phyloP scores from a whole-genome alignment of 495 filamentous ascomycete genomes.

The Lepraria neglecta region DNA sequence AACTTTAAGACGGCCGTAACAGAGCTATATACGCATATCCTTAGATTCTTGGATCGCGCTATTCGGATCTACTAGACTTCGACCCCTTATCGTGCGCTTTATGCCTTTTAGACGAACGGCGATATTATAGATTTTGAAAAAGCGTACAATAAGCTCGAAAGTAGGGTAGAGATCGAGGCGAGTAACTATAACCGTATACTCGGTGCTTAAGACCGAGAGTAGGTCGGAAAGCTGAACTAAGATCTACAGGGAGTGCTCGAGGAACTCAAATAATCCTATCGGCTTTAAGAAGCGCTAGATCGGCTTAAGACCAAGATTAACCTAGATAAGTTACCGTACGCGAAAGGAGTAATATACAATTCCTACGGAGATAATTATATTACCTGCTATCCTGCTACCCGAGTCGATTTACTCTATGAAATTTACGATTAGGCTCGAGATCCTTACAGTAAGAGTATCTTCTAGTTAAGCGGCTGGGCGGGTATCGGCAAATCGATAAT shows the following conservation, averaged over 20 bases:
- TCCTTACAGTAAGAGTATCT: constrained; percentile 9
- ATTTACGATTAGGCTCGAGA: constrained; percentile 8
- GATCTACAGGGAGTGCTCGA: not conserved
- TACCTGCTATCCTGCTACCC: constrained; percentile 6
- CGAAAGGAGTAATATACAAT: constrained; percentile 9
- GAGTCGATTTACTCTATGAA: constrained; percentile 9
- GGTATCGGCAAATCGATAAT: constrained; percentile 11
- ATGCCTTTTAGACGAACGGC: not conserved
- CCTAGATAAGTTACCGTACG: constrained; percentile 10
- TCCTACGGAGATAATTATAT: constrained; percentile 13
- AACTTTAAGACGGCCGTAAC: not conserved
- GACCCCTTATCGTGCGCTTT: not conserved
- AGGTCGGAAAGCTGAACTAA: constrained; percentile 3
- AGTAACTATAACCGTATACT: not conserved
- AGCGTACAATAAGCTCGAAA: not conserved
- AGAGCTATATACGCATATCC: not conserved
- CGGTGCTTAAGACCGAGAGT: constrained; percentile 2
- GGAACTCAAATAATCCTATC: not conserved
- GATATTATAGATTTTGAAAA: constrained; percentile 10
- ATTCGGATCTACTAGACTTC: not conserved
- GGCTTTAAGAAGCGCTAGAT: constrained; percentile 8
- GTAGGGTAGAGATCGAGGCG: constrained; percentile 1
- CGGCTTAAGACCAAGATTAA: constrained; percentile 1
- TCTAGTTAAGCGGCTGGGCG: constrained; percentile 2
- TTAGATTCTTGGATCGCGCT: not conserved